Evolutionary conservation across 2,329 filamentous ascomycete genomes (phyloP).

Genomic region (Daldinia eschscholtzii): DNA sequence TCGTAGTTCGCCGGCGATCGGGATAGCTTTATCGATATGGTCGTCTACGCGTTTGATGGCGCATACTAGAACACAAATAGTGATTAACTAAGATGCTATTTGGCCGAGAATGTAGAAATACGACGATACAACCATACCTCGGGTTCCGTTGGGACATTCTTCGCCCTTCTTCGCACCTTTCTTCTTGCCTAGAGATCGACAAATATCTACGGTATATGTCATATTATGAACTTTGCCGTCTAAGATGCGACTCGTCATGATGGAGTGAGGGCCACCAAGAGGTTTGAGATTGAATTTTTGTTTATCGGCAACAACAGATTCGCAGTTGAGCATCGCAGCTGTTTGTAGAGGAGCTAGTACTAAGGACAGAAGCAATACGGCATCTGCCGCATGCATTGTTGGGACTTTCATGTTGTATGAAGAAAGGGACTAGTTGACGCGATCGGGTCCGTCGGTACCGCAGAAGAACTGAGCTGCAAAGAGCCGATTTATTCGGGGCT

Average conservation of each 20-base stretch:
- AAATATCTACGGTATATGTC: slow-evolving; percentile 86
- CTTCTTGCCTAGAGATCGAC: slow-evolving; percentile 72
- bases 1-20: slow-evolving; percentile 80
- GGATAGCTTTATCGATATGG: slow-evolving; percentile 69
- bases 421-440: slow-evolving; percentile 20
- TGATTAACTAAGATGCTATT: slow-evolving; percentile 5
- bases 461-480: neutral
- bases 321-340: slow-evolving; percentile 70
- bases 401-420: slow-evolving; percentile 56
- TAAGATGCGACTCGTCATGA: slow-evolving; percentile 69
- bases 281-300: slow-evolving; percentile 73
- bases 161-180: slow-evolving; percentile 67
- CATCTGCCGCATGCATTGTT: slow-evolving; percentile 52
- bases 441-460: slow-evolving; percentile 33
- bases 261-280: slow-evolving; percentile 76
- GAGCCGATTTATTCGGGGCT: neutral
- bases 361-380: slow-evolving; percentile 55
- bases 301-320: slow-evolving; percentile 69
- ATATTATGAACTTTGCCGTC: slow-evolving; percentile 73
- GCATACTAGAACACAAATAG: slow-evolving; percentile 69
- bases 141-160: slow-evolving; percentile 76
- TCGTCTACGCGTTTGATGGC: slow-evolving; percentile 73
- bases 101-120: slow-evolving; percentile 7
- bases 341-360: slow-evolving; percentile 55
- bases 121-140: slow-evolving; percentile 63